Conservation (phyloP, 306 rosid genomes). For the Trifolium pratense region DNA sequence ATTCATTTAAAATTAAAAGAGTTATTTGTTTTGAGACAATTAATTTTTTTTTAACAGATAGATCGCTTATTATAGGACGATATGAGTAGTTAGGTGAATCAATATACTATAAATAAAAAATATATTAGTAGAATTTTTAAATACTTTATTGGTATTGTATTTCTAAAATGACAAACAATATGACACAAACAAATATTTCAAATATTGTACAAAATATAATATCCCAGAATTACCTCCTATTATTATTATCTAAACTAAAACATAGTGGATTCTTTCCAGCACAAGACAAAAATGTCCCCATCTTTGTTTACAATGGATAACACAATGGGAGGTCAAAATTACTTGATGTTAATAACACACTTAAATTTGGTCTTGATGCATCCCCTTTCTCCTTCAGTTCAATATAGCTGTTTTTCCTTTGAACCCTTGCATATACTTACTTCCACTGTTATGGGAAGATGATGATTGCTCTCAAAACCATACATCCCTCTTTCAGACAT, state of each 20-base stretch:
- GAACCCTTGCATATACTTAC: slow-evolving; percentile 11
- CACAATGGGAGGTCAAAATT: slow-evolving; percentile 64
- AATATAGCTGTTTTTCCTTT: slow-evolving; percentile 5
- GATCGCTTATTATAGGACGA: too few relatives aligned
- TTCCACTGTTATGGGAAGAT: slow-evolving; percentile 45
- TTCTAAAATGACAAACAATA: too few relatives aligned
- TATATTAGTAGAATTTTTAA: too few relatives aligned
- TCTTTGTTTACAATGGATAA: slow-evolving; percentile 53
- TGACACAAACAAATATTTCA: too few relatives aligned
- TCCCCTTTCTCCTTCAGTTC: slow-evolving; percentile 13
- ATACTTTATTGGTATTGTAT: too few relatives aligned
- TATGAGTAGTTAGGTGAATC: too few relatives aligned
- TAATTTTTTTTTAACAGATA: too few relatives aligned
- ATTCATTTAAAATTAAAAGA: too few relatives aligned
- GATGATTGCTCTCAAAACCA: slow-evolving; percentile 68
- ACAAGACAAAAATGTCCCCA: slow-evolving; percentile 17
- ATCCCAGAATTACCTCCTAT: not conserved
- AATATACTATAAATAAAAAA: too few relatives aligned
- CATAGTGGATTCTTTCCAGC: not conserved
- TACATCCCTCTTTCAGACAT: slow-evolving; percentile 57
- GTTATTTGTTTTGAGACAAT: too few relatives aligned
- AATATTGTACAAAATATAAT: too few relatives aligned
- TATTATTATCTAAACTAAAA: not conserved
- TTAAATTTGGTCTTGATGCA: not conserved
- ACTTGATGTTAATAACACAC: slow-evolving; percentile 15